Base-by-base conservation (phyloP, 2,329 filamentous ascomycete genomes). In the Fusarium papillatum region DNA sequence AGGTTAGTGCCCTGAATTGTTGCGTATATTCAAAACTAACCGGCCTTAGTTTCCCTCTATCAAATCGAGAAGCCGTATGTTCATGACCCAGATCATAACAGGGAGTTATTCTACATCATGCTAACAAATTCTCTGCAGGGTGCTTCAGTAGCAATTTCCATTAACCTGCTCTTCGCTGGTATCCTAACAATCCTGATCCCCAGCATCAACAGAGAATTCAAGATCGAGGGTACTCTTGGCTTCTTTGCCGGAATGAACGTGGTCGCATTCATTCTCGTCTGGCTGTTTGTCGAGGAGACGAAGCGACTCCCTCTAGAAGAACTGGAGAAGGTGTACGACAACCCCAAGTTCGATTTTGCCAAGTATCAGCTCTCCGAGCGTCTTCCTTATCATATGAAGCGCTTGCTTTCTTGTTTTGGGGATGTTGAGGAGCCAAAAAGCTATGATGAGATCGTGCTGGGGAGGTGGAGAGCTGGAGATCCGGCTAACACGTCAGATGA, bases 221-320 rank as follows among this genome's bases (percentile, higher is more conserved):
- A 76, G 6, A 81, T 84, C 17, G 78, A 77, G 5, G 86, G 85
- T 0, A 82, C 83, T 0, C 77, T 83, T 70, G 84, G 83, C 1
- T 83, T 87, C 75, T 88, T 88, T 66, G 85, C 86, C 0, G 86
- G 83, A 1, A 83, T 88, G 50, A 88, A 88, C 71, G 66, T 85
- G 1, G 75, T 86, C 2, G 87, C 86, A 0, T 85, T 87, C 75
- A 48, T 83, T 29, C 82, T 88, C 72, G 87, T 88, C 70, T 88
- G 86, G 76, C 82, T 86, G 73, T 82, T 87, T 64, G 85, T 88
- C 1, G 85, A 86, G 22, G 86, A 88, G 78, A 88, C 86, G 2
- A 87, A 87, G 80, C 85, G 86, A 70, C 82, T 85, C n/a, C 86
- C 84, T 0, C 81, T 88, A 1, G 86, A 87, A 73, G 86, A 87